Evolutionary conservation across 331 rosid species (phyloP).

Genomic region (Arachis monticola): DNA sequence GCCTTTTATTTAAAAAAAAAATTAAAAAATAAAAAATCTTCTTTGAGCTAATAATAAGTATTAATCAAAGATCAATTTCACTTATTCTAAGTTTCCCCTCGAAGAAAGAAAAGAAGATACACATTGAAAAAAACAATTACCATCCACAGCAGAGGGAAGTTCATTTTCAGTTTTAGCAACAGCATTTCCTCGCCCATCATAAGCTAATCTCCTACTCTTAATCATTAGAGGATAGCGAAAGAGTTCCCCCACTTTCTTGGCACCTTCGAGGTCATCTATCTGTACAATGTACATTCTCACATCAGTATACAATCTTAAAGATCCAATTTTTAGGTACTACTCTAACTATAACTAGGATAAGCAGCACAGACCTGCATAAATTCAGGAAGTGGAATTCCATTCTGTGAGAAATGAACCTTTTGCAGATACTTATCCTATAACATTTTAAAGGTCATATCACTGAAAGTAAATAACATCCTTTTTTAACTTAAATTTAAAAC

Average conservation of each 20-base stretch:
- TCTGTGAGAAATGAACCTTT: slow-evolving; percentile 84
- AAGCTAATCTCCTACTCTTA: slow-evolving; percentile 89
- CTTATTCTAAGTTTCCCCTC: slow-evolving; percentile 25
- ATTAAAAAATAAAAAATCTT: background rate
- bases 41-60: background rate
- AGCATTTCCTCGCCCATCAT: slow-evolving; percentile 98
- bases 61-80: slow-evolving; percentile 9
- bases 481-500: background rate
- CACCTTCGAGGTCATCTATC: slow-evolving; percentile 79
- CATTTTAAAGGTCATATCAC: slow-evolving; percentile 12
- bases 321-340: slow-evolving; percentile 21
- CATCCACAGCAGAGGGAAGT: slow-evolving; percentile 68
- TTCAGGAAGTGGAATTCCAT: slow-evolving; percentile 87
- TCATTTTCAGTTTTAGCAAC: slow-evolving; percentile 75
- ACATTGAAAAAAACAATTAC: slow-evolving; percentile 47
- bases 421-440: slow-evolving; percentile 86
- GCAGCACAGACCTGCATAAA: slow-evolving; percentile 66
- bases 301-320: slow-evolving; percentile 6
- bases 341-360: slow-evolving; percentile 24
- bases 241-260: slow-evolving; percentile 69
- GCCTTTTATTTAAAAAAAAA: too few relatives aligned
- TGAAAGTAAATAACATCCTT: slow-evolving; percentile 11
- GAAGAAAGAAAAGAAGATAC: slow-evolving; percentile 26
- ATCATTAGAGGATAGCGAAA: slow-evolving; percentile 96
- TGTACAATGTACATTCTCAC: slow-evolving; percentile 37